Conservation (phyloP, 768 basidiomycete genomes). For the Chalciporus pseudorubinellus region DNA sequence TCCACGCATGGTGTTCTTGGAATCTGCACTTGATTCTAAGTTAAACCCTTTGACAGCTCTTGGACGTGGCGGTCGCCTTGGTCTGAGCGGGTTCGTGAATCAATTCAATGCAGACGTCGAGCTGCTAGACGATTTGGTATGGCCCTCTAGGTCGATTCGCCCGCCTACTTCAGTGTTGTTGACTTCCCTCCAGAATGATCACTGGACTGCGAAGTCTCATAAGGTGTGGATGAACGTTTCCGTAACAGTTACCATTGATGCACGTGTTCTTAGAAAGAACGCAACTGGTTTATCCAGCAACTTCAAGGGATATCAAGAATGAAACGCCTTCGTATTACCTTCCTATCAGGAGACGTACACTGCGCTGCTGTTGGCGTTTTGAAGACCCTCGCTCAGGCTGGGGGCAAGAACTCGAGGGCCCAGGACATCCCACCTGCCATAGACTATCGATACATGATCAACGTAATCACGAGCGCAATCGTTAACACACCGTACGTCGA, state of each 20-base stretch:
- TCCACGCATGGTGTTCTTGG: conserved; percentile 90
- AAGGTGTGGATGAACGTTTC: conserved; percentile 47
- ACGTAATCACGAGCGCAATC: conserved; percentile 87
- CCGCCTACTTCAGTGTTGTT: conserved; percentile 24
- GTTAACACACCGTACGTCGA: conserved; percentile 87
- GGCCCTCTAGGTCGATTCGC: conserved; percentile 15
- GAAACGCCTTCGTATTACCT: conserved; percentile 71
- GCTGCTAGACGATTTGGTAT: conserved; percentile 85
- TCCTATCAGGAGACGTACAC: conserved; percentile 92
- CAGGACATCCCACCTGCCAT: conserved; percentile 42
- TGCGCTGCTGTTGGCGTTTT: conserved; percentile 81
- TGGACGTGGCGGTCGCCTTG: conserved; percentile 62
- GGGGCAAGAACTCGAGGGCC: conserved; percentile 41
- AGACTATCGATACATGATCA: conserved; percentile 90
- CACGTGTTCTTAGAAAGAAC: conserved; percentile 61
- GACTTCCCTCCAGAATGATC: conserved; percentile 81
- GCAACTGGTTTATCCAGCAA: conserved; percentile 83
- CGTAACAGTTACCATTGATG: neutral
- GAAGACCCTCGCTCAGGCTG: conserved; percentile 57
- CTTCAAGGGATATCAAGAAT: conserved; percentile 68
- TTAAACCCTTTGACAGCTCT: conserved; percentile 82
- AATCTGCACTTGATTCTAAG: conserved; percentile 72
- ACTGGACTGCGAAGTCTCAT: conserved; percentile 83
- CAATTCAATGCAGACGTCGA: conserved; percentile 93
- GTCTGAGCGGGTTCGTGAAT: conserved; percentile 78